Conservation (phyloP, 176 grass and related monocot genomes). For the Carex kokanica region DNA sequence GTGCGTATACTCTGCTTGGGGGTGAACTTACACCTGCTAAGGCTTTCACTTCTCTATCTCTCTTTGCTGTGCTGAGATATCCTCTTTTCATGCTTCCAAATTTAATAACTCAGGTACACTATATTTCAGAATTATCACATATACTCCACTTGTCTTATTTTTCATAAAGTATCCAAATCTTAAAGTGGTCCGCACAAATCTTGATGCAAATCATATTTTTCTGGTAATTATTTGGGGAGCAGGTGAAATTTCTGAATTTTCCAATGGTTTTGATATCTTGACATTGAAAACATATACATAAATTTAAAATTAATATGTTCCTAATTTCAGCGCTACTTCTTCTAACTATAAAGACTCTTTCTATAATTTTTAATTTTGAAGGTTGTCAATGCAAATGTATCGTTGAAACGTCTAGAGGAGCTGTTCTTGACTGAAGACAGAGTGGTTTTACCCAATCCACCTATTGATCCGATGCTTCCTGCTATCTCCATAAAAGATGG, state of each 20-base stretch:
- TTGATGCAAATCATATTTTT: too few relatives aligned
- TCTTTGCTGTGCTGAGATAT: conserved; percentile 91
- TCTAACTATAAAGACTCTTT: neutral
- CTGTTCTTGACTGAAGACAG: conserved; percentile 80
- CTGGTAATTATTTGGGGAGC: neutral
- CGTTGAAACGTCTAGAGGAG: conserved; percentile 88
- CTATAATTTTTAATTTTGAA: conserved; percentile 35
- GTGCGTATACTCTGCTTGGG: conserved; percentile 81
- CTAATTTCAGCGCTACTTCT: neutral
- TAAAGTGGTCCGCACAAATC: too few relatives aligned
- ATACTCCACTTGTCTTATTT: neutral
- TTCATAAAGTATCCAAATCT: neutral
- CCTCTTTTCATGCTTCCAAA: conserved; percentile 93
- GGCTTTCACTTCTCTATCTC: conserved; percentile 94
- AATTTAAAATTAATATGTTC: neutral
- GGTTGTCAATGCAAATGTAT: conserved; percentile 96
- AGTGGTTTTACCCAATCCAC: conserved; percentile 79
- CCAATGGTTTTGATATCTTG: neutral
- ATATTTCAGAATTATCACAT: neutral
- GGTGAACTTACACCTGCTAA: conserved; percentile 95
- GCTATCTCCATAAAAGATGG: conserved; percentile 93
- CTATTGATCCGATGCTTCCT: conserved; percentile 60
- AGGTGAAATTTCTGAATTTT: neutral
- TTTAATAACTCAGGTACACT: conserved; percentile 91
- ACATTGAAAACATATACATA: neutral